Evolutionary conservation across 2,329 filamentous ascomycete genomes (phyloP).

Genomic region (Orbilia ellipsospora): DNA sequence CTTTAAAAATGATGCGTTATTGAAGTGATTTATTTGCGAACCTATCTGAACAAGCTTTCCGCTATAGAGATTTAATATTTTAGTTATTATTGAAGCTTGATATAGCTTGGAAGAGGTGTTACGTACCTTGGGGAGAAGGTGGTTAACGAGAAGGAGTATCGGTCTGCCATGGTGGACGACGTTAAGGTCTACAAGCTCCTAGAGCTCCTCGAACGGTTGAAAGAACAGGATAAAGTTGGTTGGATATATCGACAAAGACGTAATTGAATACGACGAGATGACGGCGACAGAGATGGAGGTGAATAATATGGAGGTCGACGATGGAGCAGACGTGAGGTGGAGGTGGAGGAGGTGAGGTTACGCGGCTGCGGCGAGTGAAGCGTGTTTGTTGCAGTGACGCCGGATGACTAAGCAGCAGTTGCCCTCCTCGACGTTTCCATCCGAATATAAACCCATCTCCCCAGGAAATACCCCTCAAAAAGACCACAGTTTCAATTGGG

Average conservation of each 20-base stretch:
- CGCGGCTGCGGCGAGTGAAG: conserved; percentile 38
- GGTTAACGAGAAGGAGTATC: conserved; percentile 99
- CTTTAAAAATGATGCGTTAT: not conserved
- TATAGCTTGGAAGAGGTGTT: conserved; percentile 42
- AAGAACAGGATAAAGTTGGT: not conserved
- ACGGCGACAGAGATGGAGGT: not conserved
- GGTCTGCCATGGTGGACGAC: conserved; percentile 80
- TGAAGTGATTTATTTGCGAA: conserved; percentile 63
- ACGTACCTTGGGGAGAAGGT: conserved; percentile 97
- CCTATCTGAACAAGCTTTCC: conserved; percentile 99
- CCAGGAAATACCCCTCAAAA: too few species aligned
- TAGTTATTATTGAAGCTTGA: conserved; percentile 29
- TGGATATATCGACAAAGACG: conserved; percentile 27
- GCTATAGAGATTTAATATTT: conserved; percentile 66
- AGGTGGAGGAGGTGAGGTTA: conserved; percentile 45
- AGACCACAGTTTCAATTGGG: too few species aligned
- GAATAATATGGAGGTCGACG: conserved; percentile 12
- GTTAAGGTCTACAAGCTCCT: conserved; percentile 7
- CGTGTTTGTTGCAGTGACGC: conserved; percentile 41
- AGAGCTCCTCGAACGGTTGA: conserved; percentile 16
- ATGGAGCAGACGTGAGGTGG: not conserved
- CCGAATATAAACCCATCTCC: not conserved
- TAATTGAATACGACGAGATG: conserved; percentile 23
- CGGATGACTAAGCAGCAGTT: not conserved
- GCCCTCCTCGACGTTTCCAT: not conserved